Evolutionary conservation across 495 filamentous ascomycete genomes (phyloP), one percentile per base, ranked within the genome.

Genomic region (Oidiodendron maius): DNA sequence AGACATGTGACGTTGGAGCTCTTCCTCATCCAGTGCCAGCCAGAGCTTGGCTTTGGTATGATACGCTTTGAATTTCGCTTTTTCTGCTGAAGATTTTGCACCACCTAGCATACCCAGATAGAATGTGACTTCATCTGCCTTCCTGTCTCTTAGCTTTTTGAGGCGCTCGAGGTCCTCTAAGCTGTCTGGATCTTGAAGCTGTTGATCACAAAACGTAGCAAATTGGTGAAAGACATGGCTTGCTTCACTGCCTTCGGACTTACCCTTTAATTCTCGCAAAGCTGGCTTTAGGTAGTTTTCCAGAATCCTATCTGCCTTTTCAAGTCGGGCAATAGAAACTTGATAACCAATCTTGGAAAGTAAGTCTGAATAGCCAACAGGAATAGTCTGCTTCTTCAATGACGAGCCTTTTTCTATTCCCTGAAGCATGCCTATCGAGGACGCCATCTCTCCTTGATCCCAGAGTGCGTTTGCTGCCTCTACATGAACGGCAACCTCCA

Each of bases 181-280:
- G 43, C 82, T 80, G 44, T 91, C 88, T 2, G 81, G 76, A 59
- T 89, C 91, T 50, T 94, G 81, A 11, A 97, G 70, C 60, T 97
- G 93, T 53, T 85, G 81, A 61, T 99, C 91, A 61, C 93, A 99
- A 58, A 96, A 99, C 44, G 80, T 78, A 44, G 93, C 93, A 63
- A 96, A 97, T 52, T 93, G 86, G 61, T 96, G 89, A 56, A 86
- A 96, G 8, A 96, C 94, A 56, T 86, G 76, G 4, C 91, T 89
- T 5, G 91, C 87, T 44, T 87, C 83, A 52, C 80, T 74, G 8
- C 87, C 83, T 32, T 83, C 76, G 1, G 62, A 74, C 43, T 75
- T 76, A n/a, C 78, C 82, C 59, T 74, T 81, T 23, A 99, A 67
- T 54, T 91, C 84, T 56, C 82, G 83, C 30, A 96, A 82, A 2